Conservation (phyloP, 2,329 filamentous ascomycete species). For the Penicillium sp. region DNA sequence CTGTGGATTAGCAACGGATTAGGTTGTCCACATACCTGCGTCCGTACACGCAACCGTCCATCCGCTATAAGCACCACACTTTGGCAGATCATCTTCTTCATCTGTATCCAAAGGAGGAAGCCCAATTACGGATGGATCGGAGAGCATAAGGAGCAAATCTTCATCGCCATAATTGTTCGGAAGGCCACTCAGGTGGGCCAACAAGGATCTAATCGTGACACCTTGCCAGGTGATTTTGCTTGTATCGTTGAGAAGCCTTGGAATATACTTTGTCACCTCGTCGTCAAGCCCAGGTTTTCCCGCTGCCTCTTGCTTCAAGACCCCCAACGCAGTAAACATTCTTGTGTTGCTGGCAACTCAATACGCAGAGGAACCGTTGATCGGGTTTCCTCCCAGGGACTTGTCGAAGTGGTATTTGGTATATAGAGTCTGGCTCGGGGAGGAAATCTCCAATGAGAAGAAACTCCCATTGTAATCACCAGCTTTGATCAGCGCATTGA, state of each 20-base stretch:
- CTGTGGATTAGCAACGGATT: neutral
- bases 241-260: constrained; percentile 3
- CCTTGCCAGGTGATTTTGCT: constrained; percentile 23
- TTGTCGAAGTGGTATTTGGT: constrained; percentile 1
- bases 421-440: neutral
- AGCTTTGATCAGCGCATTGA: neutral
- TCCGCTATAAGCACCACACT: constrained; percentile 5
- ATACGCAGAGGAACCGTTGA: constrained; percentile 11
- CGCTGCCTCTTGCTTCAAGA: constrained; percentile 26
- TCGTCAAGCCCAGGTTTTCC: constrained; percentile 29
- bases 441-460: constrained; percentile 5
- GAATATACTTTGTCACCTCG: constrained; percentile 21
- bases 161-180: constrained; percentile 23
- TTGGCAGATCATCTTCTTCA: neutral
- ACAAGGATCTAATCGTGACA: constrained; percentile 26
- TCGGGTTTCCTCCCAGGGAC: constrained; percentile 1
- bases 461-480: neutral
- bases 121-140: constrained; percentile 3
- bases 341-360: constrained; percentile 30
- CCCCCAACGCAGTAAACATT: constrained; percentile 26
- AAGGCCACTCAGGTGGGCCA: constrained; percentile 27
- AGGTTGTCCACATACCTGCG: neutral
- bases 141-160: neutral
- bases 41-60: constrained; percentile 8
- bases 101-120: neutral